phyloP scores from a whole-genome alignment of 2,329 filamentous ascomycete species.

The Aspergillus fischeri region DNA sequence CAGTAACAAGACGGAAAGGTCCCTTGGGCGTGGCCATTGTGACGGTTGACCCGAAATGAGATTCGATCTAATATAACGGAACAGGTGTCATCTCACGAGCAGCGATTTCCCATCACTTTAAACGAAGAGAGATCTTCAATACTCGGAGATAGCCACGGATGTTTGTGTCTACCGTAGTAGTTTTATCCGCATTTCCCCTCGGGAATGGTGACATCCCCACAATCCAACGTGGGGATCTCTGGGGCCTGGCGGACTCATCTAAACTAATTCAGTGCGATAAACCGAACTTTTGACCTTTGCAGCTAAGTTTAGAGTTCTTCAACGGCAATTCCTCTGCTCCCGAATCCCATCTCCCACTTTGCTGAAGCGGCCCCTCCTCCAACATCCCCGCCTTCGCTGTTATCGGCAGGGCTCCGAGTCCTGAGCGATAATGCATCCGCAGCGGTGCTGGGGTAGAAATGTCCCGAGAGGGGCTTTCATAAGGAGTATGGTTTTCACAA shows the following conservation, averaged over 20 bases:
- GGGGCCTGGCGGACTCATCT: neutral
- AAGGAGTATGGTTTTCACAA: neutral
- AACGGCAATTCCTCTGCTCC: neutral
- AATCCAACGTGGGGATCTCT: slow-evolving; percentile 12
- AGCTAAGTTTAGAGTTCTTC: no score
- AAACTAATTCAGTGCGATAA: neutral
- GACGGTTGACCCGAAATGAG: slow-evolving; percentile 2
- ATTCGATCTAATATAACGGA: neutral
- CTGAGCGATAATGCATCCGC: neutral
- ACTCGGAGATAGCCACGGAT: neutral
- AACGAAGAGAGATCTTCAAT: neutral
- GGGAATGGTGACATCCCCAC: slow-evolving; percentile 14
- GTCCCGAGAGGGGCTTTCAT: slow-evolving; percentile 10
- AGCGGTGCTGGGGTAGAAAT: slow-evolving; percentile 22
- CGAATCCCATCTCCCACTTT: neutral
- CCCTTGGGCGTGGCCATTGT: slow-evolving; percentile 44
- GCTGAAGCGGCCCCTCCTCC: slow-evolving; percentile 15
- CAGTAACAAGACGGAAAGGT: slow-evolving; percentile 61
- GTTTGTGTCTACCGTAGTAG: neutral
- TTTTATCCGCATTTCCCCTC: slow-evolving; percentile 1
- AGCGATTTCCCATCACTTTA: neutral
- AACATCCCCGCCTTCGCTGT: slow-evolving; percentile 4
- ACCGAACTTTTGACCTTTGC: neutral
- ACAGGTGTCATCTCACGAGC: neutral
- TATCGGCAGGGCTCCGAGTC: neutral